These are phyloP conservation scores for Stachybotrys chlorohalonatus DNA, from an alignment of 2,329 filamentous ascomycete genomes.

Conservation along the genomic window DNA sequence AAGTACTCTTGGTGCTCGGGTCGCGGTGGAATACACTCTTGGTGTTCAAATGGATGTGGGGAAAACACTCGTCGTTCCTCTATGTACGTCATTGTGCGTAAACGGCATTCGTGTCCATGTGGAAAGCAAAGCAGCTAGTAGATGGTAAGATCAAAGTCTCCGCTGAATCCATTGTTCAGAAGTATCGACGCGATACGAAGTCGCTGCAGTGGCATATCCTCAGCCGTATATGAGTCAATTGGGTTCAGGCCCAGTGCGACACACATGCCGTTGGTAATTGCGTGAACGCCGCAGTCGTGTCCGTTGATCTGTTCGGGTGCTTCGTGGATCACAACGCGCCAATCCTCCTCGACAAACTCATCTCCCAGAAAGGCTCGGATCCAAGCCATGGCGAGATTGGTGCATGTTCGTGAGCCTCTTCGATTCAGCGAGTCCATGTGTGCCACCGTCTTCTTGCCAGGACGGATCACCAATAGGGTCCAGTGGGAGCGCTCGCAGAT, in stretches of 20 bases:
- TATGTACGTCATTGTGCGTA: too few relatives aligned
- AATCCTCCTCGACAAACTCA: constrained; percentile 47
- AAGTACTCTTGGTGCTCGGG: too few relatives aligned
- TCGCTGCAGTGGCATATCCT: constrained; percentile 51
- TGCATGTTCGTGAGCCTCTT: constrained; percentile 28
- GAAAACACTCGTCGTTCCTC: too few relatives aligned
- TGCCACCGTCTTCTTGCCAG: constrained; percentile 48
- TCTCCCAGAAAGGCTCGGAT: constrained; percentile 46
- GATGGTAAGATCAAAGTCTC: constrained; percentile 43
- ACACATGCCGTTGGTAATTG: constrained; percentile 63
- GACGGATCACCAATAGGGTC: constrained; percentile 61
- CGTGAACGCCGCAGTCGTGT: constrained; percentile 70
- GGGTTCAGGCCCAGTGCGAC: constrained; percentile 45
- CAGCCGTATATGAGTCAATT: constrained; percentile 35
- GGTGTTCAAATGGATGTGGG: too few relatives aligned
- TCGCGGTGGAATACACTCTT: too few relatives aligned
- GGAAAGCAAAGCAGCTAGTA: constrained; percentile 14
- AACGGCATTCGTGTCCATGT: too few relatives aligned
- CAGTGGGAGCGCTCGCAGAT: constrained; percentile 59
- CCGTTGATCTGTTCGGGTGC: constrained; percentile 55
- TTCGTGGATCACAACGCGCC: constrained; percentile 42
- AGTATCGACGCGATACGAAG: constrained; percentile 55
- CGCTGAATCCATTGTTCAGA: constrained; percentile 56
- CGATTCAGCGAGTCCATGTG: constrained; percentile 59
- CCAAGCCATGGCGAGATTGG: constrained; percentile 40